Percentiles rank a stretch among this genome's conserved stretches.
phyloP scores from a whole-genome alignment of 495 filamentous ascomycete species.

The Aspergillus funiculosus region DNA sequence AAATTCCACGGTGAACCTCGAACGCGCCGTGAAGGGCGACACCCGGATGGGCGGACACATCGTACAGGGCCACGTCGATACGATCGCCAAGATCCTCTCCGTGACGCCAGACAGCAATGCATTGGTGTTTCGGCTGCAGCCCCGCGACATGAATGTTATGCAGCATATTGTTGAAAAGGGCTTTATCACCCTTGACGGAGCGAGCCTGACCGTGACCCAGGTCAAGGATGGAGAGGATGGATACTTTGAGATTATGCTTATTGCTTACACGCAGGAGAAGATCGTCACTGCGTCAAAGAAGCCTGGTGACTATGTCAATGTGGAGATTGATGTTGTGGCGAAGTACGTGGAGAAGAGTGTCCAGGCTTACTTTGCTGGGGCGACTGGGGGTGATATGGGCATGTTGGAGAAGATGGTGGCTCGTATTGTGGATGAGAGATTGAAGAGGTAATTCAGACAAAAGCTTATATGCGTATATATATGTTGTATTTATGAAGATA shows the following conservation, averaged over 20 bases:
- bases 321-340: constrained; percentile 97
- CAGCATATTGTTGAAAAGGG: constrained; percentile 94
- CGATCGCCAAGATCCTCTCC: constrained; percentile 63
- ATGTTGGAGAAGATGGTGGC: constrained; percentile 81
- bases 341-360: constrained; percentile 98
- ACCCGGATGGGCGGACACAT: constrained; percentile 75
- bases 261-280: constrained; percentile 94
- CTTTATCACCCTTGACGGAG: constrained; percentile 92
- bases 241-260: constrained; percentile 98
- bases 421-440: constrained; percentile 67
- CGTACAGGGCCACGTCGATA: constrained; percentile 93
- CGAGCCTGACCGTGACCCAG: constrained; percentile 83
- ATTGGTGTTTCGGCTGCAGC: constrained; percentile 74
- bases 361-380: constrained; percentile 50
- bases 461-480: no score
- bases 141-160: constrained; percentile 59
- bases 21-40: constrained; percentile 79
- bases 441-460: constrained; percentile 35
- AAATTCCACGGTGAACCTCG: constrained; percentile 71
- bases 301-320: constrained; percentile 82
- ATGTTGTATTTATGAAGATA: not conserved
- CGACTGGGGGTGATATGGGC: constrained; percentile 47
- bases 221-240: constrained; percentile 66
- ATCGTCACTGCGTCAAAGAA: constrained; percentile 78
- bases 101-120: constrained; percentile 79